These are phyloP conservation scores for Friedmanniomyces simplex DNA, from an alignment of 495 filamentous ascomycete genomes.

Conservation along the genomic window DNA sequence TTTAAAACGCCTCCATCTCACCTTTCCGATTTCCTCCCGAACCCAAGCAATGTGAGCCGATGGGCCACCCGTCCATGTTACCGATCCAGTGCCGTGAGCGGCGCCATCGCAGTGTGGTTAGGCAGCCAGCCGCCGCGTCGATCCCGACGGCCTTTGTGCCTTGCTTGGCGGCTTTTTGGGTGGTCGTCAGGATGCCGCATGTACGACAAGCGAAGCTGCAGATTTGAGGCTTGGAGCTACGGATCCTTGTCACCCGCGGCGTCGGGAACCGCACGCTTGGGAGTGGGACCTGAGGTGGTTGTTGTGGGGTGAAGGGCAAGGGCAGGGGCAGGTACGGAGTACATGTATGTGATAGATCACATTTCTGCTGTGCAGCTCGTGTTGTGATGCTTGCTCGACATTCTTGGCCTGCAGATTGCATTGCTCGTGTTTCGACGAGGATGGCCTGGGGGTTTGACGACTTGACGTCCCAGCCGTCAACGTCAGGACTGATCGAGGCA, in stretches of 20 bases:
- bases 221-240: background rate
- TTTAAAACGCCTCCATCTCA: no score
- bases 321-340: no score
- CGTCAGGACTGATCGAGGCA: background rate
- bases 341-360: background rate
- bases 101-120: background rate
- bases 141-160: background rate
- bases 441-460: no score
- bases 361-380: background rate
- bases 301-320: no score
- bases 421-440: background rate
- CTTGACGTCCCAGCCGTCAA: background rate
- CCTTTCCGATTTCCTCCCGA: background rate
- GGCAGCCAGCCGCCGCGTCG: background rate
- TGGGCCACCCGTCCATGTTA: background rate
- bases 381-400: background rate
- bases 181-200: background rate
- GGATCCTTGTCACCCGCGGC: constrained; percentile 2
- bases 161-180: background rate
- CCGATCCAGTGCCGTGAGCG: no score
- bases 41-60: background rate
- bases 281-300: background rate
- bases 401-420: background rate
- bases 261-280: background rate
- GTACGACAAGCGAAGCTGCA: constrained; percentile 5